Conservation (phyloP, 352 stramenopile genomes). For the Phytopythium aichiense region DNA sequence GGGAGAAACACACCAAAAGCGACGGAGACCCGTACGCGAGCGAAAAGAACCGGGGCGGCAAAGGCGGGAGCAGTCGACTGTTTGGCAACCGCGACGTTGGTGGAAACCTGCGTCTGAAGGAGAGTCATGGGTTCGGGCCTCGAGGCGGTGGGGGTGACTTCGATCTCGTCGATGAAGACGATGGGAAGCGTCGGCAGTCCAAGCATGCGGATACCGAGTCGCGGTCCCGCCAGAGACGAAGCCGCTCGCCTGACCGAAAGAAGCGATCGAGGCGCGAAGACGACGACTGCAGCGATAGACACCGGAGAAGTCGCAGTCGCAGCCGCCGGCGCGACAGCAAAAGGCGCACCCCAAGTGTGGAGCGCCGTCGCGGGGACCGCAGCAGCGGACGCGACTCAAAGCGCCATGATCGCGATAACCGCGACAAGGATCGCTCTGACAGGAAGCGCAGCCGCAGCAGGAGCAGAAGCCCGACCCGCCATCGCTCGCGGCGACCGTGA, state of each 20-base stretch:
- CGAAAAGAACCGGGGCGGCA: constrained; percentile 23
- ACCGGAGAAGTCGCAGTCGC: constrained; percentile 8
- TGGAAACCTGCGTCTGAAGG: constrained; percentile 42
- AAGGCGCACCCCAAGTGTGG: not conserved
- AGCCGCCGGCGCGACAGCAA: not conserved
- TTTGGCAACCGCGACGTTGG: constrained; percentile 23
- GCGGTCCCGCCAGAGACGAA: not conserved
- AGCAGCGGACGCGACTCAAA: constrained; percentile 3
- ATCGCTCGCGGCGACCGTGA: constrained; percentile 2
- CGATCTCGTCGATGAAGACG: constrained; percentile 48
- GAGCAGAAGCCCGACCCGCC: constrained; percentile 1
- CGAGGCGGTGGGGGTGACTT: constrained; percentile 19
- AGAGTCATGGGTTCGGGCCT: constrained; percentile 12
- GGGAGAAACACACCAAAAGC: constrained; percentile 55
- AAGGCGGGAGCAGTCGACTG: constrained; percentile 7
- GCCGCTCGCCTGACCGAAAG: constrained; percentile 1
- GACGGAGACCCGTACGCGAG: constrained; percentile 38
- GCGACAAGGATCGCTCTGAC: constrained; percentile 2
- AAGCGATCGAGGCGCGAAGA: constrained; percentile 5
- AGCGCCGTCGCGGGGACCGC: constrained; percentile 7
- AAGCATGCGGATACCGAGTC: not conserved
- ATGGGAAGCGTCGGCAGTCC: constrained; percentile 1
- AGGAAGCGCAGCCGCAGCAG: constrained; percentile 9
- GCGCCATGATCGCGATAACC: constrained; percentile 3
- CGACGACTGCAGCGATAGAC: not conserved